Evolutionary conservation across 2,329 filamentous ascomycete species (phyloP).

Genomic region (Pseudocercospora musae): DNA sequence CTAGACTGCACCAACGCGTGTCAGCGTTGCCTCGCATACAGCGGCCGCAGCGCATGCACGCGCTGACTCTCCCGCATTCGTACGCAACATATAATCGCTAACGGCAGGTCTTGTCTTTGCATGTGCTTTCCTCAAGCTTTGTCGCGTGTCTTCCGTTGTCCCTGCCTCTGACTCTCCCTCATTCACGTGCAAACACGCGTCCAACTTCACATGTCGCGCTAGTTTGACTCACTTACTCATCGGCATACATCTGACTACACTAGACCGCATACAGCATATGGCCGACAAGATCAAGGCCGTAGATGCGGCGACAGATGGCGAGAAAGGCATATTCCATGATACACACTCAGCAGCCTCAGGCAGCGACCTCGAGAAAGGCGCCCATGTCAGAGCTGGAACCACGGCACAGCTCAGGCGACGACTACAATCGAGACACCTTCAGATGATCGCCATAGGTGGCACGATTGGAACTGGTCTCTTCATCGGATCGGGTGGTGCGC

Average conservation of each 20-base stretch:
- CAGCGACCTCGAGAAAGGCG: conserved; percentile 15
- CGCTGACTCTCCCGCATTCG: background rate
- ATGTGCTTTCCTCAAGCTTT: background rate
- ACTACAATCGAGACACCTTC: conserved; percentile 36
- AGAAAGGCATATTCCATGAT: conserved; percentile 11
- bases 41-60: no score
- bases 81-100: conserved; percentile 10
- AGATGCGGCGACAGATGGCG: conserved; percentile 7
- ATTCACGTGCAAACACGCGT: conserved; percentile 3
- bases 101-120: conserved; percentile 13
- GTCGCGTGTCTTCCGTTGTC: background rate
- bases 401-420: conserved; percentile 36
- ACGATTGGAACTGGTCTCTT: conserved; percentile 40
- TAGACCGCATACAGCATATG: background rate
- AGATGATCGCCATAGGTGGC: conserved; percentile 38
- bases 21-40: conserved; percentile 12
- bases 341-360: conserved; percentile 9
- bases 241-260: conserved; percentile 1
- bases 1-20: conserved; percentile 13
- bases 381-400: conserved; percentile 25
- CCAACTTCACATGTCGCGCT: conserved; percentile 1
- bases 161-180: conserved; percentile 10
- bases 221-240: background rate
- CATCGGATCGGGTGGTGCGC: conserved; percentile 40
- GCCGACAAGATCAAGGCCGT: conserved; percentile 16